Percentiles rank a stretch among this genome's conserved stretches.
Conservation (phyloP, 202 grass and related monocot genomes). For the Dendrocalamus latiflorus region DNA sequence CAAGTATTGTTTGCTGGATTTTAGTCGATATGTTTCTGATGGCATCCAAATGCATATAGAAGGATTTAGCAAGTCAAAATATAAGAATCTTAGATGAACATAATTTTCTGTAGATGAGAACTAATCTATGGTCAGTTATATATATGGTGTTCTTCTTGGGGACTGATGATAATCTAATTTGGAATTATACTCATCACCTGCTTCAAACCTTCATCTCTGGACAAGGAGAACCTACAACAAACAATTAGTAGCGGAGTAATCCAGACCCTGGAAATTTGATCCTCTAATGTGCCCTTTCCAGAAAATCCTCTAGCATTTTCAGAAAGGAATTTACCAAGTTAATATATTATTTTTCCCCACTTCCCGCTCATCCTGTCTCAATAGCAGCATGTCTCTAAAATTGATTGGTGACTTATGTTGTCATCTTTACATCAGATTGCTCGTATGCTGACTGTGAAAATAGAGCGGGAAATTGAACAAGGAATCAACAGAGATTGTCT, state of each 20-base stretch:
- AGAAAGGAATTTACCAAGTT: constrained; percentile 16
- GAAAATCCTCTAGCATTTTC: neutral
- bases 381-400: neutral
- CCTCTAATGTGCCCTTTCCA: neutral
- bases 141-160: neutral
- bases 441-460: constrained; percentile 85
- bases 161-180: neutral
- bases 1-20: neutral
- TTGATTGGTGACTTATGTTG: neutral
- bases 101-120: neutral
- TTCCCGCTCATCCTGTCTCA: neutral
- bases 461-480: constrained; percentile 87
- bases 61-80: neutral
- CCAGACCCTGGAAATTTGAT: neutral
- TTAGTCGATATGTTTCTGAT: neutral
- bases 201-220: neutral
- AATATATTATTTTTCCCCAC: neutral
- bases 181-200: constrained; percentile 1
- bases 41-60: neutral
- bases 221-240: neutral
- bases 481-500: constrained; percentile 84
- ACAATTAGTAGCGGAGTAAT: neutral
- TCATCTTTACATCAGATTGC: constrained; percentile 59
- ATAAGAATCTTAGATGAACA: neutral
- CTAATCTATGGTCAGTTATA: neutral